Conservation (phyloP, 805 yeast genomes). For the Ogataea ganodermae region DNA sequence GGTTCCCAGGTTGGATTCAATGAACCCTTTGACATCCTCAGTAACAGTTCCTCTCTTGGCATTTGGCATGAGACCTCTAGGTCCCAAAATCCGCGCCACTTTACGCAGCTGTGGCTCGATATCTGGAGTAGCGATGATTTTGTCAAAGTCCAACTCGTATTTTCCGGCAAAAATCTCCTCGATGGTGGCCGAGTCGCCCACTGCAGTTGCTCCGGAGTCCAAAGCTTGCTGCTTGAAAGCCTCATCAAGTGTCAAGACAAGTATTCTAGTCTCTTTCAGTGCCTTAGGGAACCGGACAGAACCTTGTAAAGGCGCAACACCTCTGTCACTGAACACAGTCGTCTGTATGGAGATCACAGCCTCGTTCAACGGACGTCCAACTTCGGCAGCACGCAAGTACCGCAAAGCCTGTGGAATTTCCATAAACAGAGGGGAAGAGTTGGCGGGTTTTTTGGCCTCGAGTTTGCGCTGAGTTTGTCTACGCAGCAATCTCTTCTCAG, state of each 20-base stretch:
- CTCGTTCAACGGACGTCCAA: conserved; percentile 74
- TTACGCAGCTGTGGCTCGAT: conserved; percentile 61
- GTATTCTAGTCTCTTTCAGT: conserved; percentile 60
- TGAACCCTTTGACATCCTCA: conserved; percentile 56
- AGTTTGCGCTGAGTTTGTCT: conserved; percentile 28
- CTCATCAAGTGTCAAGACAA: conserved; percentile 65
- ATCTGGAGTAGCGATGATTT: conserved; percentile 84
- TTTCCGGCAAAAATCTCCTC: conserved; percentile 58
- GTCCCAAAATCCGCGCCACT: conserved; percentile 83
- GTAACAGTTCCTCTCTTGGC: conserved; percentile 85
- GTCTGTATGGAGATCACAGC: conserved; percentile 71
- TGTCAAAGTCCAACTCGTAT: conserved; percentile 60
- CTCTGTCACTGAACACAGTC: conserved; percentile 68
- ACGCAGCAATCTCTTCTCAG: conserved; percentile 28
- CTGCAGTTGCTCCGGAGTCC: conserved; percentile 59
- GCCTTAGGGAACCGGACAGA: conserved; percentile 72
- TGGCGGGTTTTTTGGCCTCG: conserved; percentile 45
- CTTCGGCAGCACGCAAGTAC: conserved; percentile 85
- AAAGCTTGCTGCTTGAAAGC: conserved; percentile 55
- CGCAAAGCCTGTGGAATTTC: conserved; percentile 71
- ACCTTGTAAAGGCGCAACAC: conserved; percentile 75
- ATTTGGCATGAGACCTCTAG: conserved; percentile 85
- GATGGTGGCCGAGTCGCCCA: conserved; percentile 74
- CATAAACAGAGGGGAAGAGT: conserved; percentile 64
- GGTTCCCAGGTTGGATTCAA: conserved; percentile 62